Evolutionary conservation across 306 rosid species (phyloP).

Genomic region (Quercus parvula): DNA sequence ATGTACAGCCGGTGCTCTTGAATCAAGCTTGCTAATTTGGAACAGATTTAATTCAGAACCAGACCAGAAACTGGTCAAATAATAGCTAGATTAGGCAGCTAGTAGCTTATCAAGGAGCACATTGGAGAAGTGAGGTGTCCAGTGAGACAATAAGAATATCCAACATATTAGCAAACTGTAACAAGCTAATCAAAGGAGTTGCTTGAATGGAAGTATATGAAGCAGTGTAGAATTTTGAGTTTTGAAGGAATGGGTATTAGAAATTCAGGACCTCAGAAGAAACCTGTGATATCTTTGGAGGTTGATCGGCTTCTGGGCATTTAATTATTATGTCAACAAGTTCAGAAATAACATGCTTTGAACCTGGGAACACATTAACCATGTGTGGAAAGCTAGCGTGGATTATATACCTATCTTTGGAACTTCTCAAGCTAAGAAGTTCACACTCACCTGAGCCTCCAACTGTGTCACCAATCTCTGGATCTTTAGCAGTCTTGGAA

Average conservation of each 20-base stretch:
- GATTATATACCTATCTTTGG: neutral
- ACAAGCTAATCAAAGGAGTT: neutral
- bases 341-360: neutral
- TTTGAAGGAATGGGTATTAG: neutral
- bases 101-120: neutral
- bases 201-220: neutral
- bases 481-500: neutral
- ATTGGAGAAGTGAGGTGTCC: neutral
- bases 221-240: neutral
- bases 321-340: neutral
- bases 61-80: neutral
- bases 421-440: too few species aligned
- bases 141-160: neutral
- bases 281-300: neutral
- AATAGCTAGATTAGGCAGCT: too few species aligned
- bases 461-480: constrained; percentile 7
- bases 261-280: neutral
- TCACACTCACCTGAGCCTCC: neutral
- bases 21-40: neutral
- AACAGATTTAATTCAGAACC: neutral
- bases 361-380: neutral
- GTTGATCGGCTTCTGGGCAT: neutral
- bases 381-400: neutral
- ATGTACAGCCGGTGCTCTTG: neutral
- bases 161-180: neutral